Base-by-base conservation (phyloP, 805 yeast genomes). In the Yarrowia hollandica region DNA sequence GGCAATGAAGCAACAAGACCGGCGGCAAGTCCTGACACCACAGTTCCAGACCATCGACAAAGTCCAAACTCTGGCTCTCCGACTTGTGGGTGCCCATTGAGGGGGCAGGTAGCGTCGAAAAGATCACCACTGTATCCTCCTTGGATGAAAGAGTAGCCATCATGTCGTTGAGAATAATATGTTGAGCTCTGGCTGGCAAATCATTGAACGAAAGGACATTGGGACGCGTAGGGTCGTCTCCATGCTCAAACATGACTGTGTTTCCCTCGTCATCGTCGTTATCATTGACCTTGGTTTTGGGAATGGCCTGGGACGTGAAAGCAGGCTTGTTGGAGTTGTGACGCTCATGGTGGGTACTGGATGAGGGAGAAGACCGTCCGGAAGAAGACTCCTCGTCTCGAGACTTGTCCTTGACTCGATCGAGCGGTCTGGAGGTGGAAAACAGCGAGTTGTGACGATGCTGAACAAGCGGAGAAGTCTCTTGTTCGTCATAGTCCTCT, bases 71-170 rank as follows among this genome's bases (percentile, higher is more conserved):
- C 18, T 83, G 91, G 5, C 75, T 78, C 46, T 82, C 85, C 62
- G 80, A 82, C 62, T 79, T 75, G 72, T 90, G 95, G 0, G 96
- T 84, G 0, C 96, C 96, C 19, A 86, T 75, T 1, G 83, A 77
- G 0, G 98, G 98, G 0, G 94, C 84, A 0, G 99, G 98, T 30
- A 92, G 74, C 0, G 98, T 94, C 0, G 97, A 84, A 68, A 92
- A 88, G 2, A 92, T 81, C 8, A 94, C 82, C 1, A 84, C 89
- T 0, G 96, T 82, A 19, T 75, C 73, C 5, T 75, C 72, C 25
- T 31, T 38, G n/a, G 37, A 28, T 0, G 96, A 89, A 22, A 81
- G 71, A 19, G 75, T 75, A 44, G 73, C 73, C 96, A 92, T 91
- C 62, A 92, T 75, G 64, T 90, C 96, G 70, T 92, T 92, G 64